A percentile compares a stretch with the other conserved stretches of the same genome.
Evolutionary conservation across 192 early-diverging fungal species (phyloP).

Genomic region (Rhizophlyctis rosea): DNA sequence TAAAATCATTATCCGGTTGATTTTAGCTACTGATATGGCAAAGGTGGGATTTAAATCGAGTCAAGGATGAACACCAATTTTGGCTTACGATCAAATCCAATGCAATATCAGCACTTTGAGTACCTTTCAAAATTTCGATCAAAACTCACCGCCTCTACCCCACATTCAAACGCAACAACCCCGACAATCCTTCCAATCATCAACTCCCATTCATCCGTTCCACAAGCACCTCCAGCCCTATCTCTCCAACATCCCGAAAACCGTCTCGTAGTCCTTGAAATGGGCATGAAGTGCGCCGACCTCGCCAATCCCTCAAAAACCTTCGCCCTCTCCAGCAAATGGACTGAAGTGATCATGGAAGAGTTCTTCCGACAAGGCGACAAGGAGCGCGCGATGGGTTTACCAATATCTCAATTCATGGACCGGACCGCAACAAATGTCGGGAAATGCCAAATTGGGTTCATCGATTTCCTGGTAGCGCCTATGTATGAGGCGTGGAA

Average conservation of each 20-base stretch:
- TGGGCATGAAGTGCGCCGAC: constrained; percentile 61
- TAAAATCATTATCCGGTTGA: constrained; percentile 38
- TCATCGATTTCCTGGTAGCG: constrained; percentile 58
- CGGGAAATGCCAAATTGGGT: constrained; percentile 59
- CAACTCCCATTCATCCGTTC: background rate
- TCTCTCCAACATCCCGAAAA: constrained; percentile 23
- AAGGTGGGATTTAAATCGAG: too few species aligned
- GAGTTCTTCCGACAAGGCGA: constrained; percentile 61
- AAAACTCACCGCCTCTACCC: constrained; percentile 34
- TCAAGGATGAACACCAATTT: too few species aligned
- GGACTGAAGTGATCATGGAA: constrained; percentile 56
- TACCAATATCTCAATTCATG: constrained; percentile 55
- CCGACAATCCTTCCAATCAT: background rate
- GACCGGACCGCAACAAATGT: constrained; percentile 49
- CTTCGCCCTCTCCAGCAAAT: constrained; percentile 41
- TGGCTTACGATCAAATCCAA: constrained; percentile 15
- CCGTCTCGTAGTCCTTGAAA: constrained; percentile 45
- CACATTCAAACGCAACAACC: background rate
- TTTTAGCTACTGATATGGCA: constrained; percentile 53
- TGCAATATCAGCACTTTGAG: constrained; percentile 47
- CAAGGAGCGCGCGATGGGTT: constrained; percentile 41
- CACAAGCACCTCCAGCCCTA: background rate
- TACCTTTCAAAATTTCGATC: constrained; percentile 61
- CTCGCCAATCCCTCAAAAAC: constrained; percentile 54
- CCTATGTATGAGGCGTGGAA: constrained; percentile 58